A percentile compares a stretch with the other conserved stretches of the same genome.
Evolutionary conservation across 2,329 filamentous ascomycete species (phyloP).

Genomic region (Ophiostoma australiae): DNA sequence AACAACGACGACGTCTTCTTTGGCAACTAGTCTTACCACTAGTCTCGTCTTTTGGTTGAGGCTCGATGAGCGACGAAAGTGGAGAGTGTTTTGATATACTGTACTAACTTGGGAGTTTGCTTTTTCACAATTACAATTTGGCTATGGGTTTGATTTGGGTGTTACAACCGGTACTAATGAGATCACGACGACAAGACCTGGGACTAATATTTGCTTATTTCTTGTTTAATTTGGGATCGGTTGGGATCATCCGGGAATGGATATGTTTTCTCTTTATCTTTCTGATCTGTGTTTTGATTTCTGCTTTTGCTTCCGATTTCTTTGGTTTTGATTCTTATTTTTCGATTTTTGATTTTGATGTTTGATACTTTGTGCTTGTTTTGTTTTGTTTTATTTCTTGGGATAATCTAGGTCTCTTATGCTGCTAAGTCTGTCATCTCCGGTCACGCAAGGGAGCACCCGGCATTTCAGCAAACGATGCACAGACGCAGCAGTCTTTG

Average conservation of each 20-base stretch:
- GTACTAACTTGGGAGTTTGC: slow-evolving; percentile 20
- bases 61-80: background rate
- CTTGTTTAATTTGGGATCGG: slow-evolving; percentile 1
- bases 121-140: background rate
- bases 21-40: slow-evolving; percentile 29
- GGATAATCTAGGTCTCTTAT: background rate
- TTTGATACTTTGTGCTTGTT: background rate
- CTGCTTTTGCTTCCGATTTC: background rate
- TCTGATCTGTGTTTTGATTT: background rate
- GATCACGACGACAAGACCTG: slow-evolving; percentile 22
- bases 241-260: slow-evolving; percentile 4
- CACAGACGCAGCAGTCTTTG: background rate
- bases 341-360: background rate
- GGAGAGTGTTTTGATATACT: slow-evolving; percentile 17
- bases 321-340: background rate
- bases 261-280: background rate
- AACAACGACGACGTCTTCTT: slow-evolving; percentile 52
- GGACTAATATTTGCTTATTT: slow-evolving; percentile 10
- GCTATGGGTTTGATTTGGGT: background rate
- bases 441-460: background rate
- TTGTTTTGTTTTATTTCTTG: background rate
- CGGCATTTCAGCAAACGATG: background rate
- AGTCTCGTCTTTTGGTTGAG: background rate
- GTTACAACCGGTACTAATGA: slow-evolving; percentile 21
- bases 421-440: background rate